Evolutionary conservation across 148 eudicot genomes (phyloP), one percentile per base, ranked within the genome.

Genomic region (Polygonum aviculare): DNA sequence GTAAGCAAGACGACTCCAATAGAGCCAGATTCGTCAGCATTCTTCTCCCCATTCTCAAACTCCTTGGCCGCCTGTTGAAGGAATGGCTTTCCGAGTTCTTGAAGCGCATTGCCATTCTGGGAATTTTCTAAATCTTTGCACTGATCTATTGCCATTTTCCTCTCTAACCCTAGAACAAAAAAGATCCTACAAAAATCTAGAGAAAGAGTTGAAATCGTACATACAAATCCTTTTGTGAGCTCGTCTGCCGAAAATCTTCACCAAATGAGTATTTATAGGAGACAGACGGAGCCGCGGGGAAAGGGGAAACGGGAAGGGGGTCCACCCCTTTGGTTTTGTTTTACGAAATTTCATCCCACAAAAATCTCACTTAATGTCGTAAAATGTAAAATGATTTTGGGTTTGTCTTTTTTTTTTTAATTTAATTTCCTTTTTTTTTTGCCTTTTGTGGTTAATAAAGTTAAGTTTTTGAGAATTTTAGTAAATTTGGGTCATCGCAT

Each of bases 1-100:
- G 87, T 87, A 1, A 93, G 73, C 79, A 93, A 77, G 69, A 89
- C 91, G 90, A 89, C 89, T 40, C 75, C 59, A 78, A 89, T 84
- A 2, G 91, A 87, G 2, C 81, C 86, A 8, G 75, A 44, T 2
- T 38, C 50, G 26, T 69, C 51, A 72, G 9, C 75, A 72, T 5
- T 19, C 8, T 69, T 19, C 19, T 69, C 45, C 12, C 18, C 21
- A 36, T 69, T 40, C 22, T 62, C 54, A 22, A 76, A 77, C 49
- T 26, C 16, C 41, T 76, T 79, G 7, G 39, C 45, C 12, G 39
- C 45, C 12, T 74, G 22, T 75, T 75, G 62, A 19, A 72, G 54
- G 18, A 90, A 85, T 54, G 97, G 90, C 11, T 81, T 77, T 47
- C 82, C 86, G 80, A 88, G 81, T 45, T 85, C 93, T 5, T 81